phyloP scores from a whole-genome alignment of 2,329 filamentous ascomycete genomes.

The Cercospora zeae-maydis region DNA sequence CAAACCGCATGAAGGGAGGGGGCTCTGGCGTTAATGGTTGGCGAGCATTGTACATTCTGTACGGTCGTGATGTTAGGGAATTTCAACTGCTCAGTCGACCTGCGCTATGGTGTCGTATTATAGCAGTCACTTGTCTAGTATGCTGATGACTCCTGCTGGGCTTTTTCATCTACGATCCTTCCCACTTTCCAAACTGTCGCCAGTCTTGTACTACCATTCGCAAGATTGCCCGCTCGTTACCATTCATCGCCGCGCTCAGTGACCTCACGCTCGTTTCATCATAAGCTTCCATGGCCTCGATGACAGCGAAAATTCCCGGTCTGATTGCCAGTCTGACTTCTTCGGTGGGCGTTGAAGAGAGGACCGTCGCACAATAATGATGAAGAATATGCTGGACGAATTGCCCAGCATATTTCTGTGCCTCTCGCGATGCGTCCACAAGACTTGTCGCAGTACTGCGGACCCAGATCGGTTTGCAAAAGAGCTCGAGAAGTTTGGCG shows the following conservation, averaged over 20 bases:
- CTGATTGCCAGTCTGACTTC: conserved; percentile 52
- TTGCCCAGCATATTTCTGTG: conserved; percentile 55
- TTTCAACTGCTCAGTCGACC: not conserved
- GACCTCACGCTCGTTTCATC: conserved; percentile 49
- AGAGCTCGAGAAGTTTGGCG: conserved; percentile 55
- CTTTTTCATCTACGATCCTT: conserved; percentile 17
- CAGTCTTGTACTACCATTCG: conserved; percentile 54
- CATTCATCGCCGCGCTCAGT: conserved; percentile 52
- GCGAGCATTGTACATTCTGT: not conserved
- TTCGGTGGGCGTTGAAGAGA: conserved; percentile 49
- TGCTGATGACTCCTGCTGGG: not conserved
- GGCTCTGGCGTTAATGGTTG: not conserved
- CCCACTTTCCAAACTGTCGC: conserved; percentile 37
- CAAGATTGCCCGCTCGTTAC: conserved; percentile 51
- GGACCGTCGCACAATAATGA: conserved; percentile 53
- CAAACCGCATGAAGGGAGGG: not conserved
- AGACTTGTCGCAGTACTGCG: conserved; percentile 41
- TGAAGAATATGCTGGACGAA: conserved; percentile 57
- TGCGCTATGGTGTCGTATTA: not conserved
- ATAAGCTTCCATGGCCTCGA: conserved; percentile 48
- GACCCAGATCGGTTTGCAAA: conserved; percentile 58
- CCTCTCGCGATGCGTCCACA: conserved; percentile 58
- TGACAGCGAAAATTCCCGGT: conserved; percentile 52
- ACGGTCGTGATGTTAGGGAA: not conserved
- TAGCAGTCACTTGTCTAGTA: not conserved